Percentiles rank a stretch among this genome's conserved stretches.
Evolutionary conservation across 1,284 basidiomycete species (phyloP).

Genomic region (Prillingera fragicola): DNA sequence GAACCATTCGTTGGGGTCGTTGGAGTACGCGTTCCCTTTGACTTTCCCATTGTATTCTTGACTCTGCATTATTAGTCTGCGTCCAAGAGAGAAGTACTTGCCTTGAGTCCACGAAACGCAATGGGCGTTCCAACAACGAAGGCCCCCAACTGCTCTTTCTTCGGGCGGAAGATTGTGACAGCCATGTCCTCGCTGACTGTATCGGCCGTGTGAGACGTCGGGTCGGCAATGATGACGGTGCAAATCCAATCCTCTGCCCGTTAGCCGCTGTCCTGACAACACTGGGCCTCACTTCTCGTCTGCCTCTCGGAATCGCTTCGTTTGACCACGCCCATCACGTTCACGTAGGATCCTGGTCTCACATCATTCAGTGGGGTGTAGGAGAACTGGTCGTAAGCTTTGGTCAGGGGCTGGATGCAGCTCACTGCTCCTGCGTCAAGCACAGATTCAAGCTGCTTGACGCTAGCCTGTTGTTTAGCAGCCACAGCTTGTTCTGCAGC

Average conservation of each 20-base stretch:
- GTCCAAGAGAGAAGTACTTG: not conserved
- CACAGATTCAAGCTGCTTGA: too few species aligned
- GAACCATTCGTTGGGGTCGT: constrained; percentile 3
- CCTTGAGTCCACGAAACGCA: constrained; percentile 22
- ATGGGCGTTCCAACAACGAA: constrained; percentile 18
- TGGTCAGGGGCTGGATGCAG: too few species aligned
- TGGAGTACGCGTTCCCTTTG: constrained; percentile 26
- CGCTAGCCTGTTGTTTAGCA: too few species aligned
- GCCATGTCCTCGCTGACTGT: constrained; percentile 25
- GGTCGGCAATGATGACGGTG: constrained; percentile 28
- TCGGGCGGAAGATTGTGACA: constrained; percentile 25
- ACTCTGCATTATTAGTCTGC: not conserved
- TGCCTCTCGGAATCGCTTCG: not conserved
- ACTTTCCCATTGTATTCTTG: constrained; percentile 21
- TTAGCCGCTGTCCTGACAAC: not conserved
- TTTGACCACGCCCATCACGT: constrained; percentile 17
- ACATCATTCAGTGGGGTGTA: constrained; percentile 12
- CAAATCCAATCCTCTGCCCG: constrained; percentile 17
- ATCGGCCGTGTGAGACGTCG: constrained; percentile 9
- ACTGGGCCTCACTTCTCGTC: too few species aligned
- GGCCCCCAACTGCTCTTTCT: constrained; percentile 5
- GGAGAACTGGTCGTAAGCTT: too few species aligned
- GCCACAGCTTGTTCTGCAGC: too few species aligned
- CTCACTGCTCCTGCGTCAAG: too few species aligned
- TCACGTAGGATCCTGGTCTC: not conserved